These are phyloP conservation scores for Xylaria telfairii DNA, from an alignment of 495 filamentous ascomycete species.

Conservation along the genomic window DNA sequence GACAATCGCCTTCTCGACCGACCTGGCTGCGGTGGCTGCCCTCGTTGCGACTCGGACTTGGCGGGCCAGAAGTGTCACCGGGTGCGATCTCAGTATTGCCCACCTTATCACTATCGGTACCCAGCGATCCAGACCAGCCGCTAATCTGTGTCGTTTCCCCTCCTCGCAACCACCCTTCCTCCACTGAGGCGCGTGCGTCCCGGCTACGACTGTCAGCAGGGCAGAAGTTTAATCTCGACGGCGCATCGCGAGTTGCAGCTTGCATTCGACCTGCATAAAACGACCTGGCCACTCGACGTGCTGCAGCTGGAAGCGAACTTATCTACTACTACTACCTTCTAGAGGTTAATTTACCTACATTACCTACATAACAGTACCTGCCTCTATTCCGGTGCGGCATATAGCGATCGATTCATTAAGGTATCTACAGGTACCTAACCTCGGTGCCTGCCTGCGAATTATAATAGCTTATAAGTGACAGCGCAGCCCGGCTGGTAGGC, in stretches of 20 bases:
- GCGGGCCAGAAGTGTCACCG: slow-evolving; percentile 13
- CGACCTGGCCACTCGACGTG: neutral
- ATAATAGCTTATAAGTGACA: neutral
- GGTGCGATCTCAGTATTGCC: slow-evolving; percentile 12
- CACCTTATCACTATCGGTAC: neutral
- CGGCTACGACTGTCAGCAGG: slow-evolving; percentile 12
- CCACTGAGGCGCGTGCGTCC: slow-evolving; percentile 4
- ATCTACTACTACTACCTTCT: too few species aligned
- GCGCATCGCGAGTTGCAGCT: slow-evolving; percentile 3
- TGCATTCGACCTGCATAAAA: slow-evolving; percentile 18
- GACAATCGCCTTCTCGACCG: neutral
- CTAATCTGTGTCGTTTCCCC: slow-evolving; percentile 8
- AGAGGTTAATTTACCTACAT: too few species aligned
- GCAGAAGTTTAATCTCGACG: slow-evolving; percentile 12
- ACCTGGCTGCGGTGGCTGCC: neutral
- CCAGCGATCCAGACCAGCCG: slow-evolving; percentile 20
- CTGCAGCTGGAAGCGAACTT: slow-evolving; percentile 14
- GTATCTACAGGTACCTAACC: neutral
- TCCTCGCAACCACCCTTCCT: slow-evolving; percentile 4
- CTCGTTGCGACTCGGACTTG: slow-evolving; percentile 6
- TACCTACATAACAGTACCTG: slow-evolving; percentile 1
- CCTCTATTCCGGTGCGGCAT: neutral
- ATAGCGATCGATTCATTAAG: too few species aligned
- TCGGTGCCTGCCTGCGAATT: neutral
- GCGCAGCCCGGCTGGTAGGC: neutral